These are phyloP conservation scores for Achlya hypogyna DNA, from an alignment of 352 stramenopile species.

Conservation along the genomic window DNA sequence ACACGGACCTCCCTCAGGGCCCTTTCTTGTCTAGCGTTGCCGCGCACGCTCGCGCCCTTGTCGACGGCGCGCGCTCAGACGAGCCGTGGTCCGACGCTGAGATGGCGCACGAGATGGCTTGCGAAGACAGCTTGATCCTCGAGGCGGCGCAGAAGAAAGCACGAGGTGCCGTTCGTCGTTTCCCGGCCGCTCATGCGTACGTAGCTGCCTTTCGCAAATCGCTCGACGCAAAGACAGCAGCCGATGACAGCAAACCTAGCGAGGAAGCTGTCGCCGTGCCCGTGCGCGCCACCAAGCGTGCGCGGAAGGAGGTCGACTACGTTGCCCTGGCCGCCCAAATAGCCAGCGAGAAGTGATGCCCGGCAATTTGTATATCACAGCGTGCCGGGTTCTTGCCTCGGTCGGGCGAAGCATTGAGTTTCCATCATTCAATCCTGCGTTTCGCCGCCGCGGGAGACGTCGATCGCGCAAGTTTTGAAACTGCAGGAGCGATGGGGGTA, in stretches of 20 bases:
- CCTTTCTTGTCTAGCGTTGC: constrained; percentile 35
- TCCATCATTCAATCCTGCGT: too few species aligned
- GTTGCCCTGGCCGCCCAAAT: constrained; percentile 52
- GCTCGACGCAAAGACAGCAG: constrained; percentile 9
- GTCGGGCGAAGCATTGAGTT: too few species aligned
- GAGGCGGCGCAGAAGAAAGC: constrained; percentile 4
- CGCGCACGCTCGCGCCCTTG: constrained; percentile 50
- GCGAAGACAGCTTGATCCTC: constrained; percentile 5
- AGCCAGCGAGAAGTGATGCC: constrained; percentile 23
- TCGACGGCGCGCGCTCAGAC: constrained; percentile 35
- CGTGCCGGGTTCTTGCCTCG: too few species aligned
- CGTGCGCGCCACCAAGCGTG: constrained; percentile 43
- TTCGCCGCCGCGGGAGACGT: too few species aligned
- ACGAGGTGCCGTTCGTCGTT: neutral
- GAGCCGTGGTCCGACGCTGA: neutral
- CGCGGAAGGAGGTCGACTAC: constrained; percentile 55
- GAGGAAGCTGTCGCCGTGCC: constrained; percentile 30
- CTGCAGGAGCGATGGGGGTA: too few species aligned
- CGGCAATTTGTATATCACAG: too few species aligned
- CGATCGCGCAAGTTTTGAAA: too few species aligned
- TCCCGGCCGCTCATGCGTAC: neutral
- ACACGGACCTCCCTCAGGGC: neutral
- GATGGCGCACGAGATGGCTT: constrained; percentile 1
- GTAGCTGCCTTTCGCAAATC: neutral
- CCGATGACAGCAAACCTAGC: constrained; percentile 36